Evolutionary conservation across 345 rosid genomes (phyloP).

Genomic region (Eutrema yunnanense): DNA sequence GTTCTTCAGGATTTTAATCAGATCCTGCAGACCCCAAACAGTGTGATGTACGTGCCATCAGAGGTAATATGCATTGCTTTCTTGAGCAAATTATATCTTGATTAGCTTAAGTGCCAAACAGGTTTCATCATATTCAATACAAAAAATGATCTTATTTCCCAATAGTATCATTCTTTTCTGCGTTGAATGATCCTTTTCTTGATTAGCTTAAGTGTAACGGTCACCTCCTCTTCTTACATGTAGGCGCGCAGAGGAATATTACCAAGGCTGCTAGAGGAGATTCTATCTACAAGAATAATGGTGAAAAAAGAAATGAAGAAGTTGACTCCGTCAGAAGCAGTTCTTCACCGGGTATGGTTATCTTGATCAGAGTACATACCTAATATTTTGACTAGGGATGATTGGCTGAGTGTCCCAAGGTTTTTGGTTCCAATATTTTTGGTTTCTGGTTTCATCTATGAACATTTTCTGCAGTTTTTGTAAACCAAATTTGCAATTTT

Average conservation of each 20-base stretch:
- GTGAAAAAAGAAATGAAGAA: conserved; percentile 89
- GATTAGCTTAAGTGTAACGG: neutral
- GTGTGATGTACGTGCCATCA: conserved; percentile 70
- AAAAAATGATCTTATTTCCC: conserved; percentile 1
- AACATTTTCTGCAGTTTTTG: neutral
- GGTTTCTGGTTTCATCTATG: neutral
- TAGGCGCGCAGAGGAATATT: conserved; percentile 79
- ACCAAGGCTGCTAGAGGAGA: conserved; percentile 89
- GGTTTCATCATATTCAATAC: conserved; percentile 2
- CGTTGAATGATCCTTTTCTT: neutral
- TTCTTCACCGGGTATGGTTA: conserved; percentile 75
- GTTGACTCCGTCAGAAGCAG: conserved; percentile 65
- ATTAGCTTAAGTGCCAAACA: neutral
- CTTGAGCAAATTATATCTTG: neutral
- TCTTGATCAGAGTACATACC: conserved; percentile 8
- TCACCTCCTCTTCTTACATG: neutral
- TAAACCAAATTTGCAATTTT: neutral
- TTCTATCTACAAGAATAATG: conserved; percentile 91
- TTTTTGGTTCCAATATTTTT: neutral
- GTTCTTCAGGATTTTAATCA: conserved; percentile 52
- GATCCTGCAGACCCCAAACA: conserved; percentile 68
- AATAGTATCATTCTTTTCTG: conserved; percentile 1
- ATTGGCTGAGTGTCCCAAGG: neutral
- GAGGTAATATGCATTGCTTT: conserved; percentile 45
- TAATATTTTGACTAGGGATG: neutral